Conservation (phyloP, 2,329 filamentous ascomycete species). For the Byssothecium circinans region DNA sequence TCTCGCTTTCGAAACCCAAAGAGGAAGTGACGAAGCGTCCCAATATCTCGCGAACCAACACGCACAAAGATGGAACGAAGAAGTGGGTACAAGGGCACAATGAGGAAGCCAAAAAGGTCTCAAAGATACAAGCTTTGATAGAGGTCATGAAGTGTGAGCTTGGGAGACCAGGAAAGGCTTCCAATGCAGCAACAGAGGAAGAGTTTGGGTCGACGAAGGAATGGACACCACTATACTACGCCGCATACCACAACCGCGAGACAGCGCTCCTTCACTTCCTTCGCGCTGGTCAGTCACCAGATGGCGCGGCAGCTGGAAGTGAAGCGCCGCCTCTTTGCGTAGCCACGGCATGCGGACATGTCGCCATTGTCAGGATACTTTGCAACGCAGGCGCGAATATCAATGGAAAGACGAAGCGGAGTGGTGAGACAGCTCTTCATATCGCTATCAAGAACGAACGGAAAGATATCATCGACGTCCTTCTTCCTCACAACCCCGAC, state of each 20-base stretch:
- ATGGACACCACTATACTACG: slow-evolving; percentile 37
- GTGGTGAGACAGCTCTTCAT: slow-evolving; percentile 36
- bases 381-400: slow-evolving; percentile 31
- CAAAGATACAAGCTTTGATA: slow-evolving; percentile 34
- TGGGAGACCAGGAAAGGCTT: slow-evolving; percentile 21
- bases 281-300: slow-evolving; percentile 28
- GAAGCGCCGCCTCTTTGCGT: slow-evolving; percentile 33
- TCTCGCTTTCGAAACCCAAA: slow-evolving; percentile 7
- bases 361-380: slow-evolving; percentile 27
- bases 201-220: slow-evolving; percentile 25
- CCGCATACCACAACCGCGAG: slow-evolving; percentile 34
- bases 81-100: neutral
- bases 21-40: slow-evolving; percentile 2
- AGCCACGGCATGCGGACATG: slow-evolving; percentile 30
- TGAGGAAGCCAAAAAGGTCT: slow-evolving; percentile 14
- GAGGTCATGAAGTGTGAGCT: slow-evolving; percentile 36
- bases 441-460: slow-evolving; percentile 31
- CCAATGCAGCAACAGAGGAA: slow-evolving; percentile 5
- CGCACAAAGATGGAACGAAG: slow-evolving; percentile 1
- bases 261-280: slow-evolving; percentile 37
- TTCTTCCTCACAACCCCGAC: slow-evolving; percentile 25
- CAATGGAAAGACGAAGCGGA: slow-evolving; percentile 19
- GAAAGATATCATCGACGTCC: slow-evolving; percentile 27
- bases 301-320: slow-evolving; percentile 20
- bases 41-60: neutral